phyloP scores from a whole-genome alignment of 2,329 filamentous ascomycete species.

The Sporothrix dimorphospora region DNA sequence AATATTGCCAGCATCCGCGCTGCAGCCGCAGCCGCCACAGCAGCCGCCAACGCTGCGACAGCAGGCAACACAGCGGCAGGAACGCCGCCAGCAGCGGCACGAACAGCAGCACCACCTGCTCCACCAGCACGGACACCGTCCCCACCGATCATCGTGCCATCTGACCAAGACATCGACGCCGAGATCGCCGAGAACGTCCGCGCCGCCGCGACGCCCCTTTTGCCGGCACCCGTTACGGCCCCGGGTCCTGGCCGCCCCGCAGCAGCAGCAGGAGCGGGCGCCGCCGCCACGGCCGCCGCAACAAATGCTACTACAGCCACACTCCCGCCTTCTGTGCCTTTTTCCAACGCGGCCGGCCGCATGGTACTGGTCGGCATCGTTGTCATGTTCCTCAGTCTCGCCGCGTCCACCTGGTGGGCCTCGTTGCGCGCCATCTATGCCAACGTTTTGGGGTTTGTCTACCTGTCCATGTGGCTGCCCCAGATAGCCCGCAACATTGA shows the following conservation, averaged over 20 bases:
- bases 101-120: neutral
- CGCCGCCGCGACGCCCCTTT: conserved; percentile 38
- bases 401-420: conserved; percentile 64
- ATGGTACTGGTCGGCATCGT: conserved; percentile 60
- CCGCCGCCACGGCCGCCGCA: conserved; percentile 41
- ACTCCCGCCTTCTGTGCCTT: conserved; percentile 42
- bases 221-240: conserved; percentile 35
- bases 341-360: conserved; percentile 61
- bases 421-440: conserved; percentile 59
- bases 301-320: conserved; percentile 39
- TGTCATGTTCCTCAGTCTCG: conserved; percentile 61
- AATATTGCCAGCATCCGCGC: neutral
- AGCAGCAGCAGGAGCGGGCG: conserved; percentile 38
- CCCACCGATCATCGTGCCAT: conserved; percentile 61
- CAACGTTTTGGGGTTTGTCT: conserved; percentile 69
- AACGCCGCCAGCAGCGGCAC: neutral
- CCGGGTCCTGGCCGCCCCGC: conserved; percentile 35
- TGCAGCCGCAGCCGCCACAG: neutral
- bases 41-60: neutral
- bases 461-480: conserved; percentile 89
- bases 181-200: conserved; percentile 54
- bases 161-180: conserved; percentile 65
- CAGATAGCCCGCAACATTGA: conserved; percentile 90
- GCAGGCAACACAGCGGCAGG: neutral
- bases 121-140: neutral